These are phyloP conservation scores for Colletotrichum plurivorum DNA, from an alignment of 2,329 filamentous ascomycete genomes.

Conservation along the genomic window DNA sequence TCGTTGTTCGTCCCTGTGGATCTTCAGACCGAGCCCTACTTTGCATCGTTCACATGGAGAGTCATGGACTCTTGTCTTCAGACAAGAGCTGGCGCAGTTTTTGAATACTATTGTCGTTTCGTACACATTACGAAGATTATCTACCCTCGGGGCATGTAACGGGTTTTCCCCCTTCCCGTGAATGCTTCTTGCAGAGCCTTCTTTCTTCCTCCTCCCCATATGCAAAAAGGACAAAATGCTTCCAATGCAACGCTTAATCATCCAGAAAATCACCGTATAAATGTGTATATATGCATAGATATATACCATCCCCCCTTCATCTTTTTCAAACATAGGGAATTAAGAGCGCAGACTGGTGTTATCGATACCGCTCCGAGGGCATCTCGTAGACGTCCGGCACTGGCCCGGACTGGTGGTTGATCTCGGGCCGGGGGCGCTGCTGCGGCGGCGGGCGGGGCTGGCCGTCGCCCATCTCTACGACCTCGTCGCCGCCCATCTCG, in stretches of 20 bases:
- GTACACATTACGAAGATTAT: slow-evolving; percentile 39
- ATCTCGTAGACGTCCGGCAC: slow-evolving; percentile 56
- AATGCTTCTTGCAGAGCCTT: neutral
- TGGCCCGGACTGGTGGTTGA: slow-evolving; percentile 51
- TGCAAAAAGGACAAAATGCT: slow-evolving; percentile 11
- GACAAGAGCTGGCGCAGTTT: neutral
- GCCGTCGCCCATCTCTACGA: slow-evolving; percentile 53
- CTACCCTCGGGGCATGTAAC: slow-evolving; percentile 2
- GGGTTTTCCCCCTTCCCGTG: neutral
- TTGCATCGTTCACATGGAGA: no score
- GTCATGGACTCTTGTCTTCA: no score
- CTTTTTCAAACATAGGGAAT: neutral
- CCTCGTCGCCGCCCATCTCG: slow-evolving; percentile 40
- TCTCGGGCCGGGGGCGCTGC: slow-evolving; percentile 48
- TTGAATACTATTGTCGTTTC: slow-evolving; percentile 5
- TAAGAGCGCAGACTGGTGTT: slow-evolving; percentile 25
- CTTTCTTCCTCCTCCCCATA: neutral
- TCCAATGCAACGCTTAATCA: neutral
- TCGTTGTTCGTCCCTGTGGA: no score
- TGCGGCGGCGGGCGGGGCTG: slow-evolving; percentile 32
- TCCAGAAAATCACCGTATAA: neutral
- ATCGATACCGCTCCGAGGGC: slow-evolving; percentile 56
- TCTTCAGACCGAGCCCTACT: no score
- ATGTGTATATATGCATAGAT: slow-evolving; percentile 4
- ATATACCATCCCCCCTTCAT: neutral